Evolutionary conservation across 2,329 filamentous ascomycete species (phyloP).

Genomic region (Thermothelomyces thermophilus): DNA sequence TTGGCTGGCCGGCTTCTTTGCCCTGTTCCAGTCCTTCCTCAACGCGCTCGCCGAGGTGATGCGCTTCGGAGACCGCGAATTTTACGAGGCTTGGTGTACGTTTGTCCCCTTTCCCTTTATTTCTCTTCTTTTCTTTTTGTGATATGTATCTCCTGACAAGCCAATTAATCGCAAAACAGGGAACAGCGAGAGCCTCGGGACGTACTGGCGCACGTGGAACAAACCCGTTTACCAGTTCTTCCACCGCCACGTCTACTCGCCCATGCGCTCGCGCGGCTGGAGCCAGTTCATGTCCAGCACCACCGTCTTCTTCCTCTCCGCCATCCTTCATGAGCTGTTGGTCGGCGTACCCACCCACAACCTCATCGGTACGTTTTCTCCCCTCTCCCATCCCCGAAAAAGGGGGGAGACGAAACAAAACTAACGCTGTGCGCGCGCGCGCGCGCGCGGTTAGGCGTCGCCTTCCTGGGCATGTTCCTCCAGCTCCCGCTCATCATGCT

Average conservation of each 20-base stretch:
- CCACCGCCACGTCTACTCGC: constrained; percentile 87
- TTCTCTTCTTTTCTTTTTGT: background rate
- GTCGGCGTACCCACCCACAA: constrained; percentile 95
- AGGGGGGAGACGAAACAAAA: constrained; percentile 6
- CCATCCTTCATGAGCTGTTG: constrained; percentile 81
- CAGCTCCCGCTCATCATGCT: constrained; percentile 83
- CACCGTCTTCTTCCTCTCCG: constrained; percentile 82
- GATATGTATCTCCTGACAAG: too few species aligned
- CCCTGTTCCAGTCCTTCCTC: constrained; percentile 84
- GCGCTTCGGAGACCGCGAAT: constrained; percentile 84
- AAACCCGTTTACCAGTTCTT: constrained; percentile 97
- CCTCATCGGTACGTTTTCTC: constrained; percentile 60
- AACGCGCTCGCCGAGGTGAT: constrained; percentile 89
- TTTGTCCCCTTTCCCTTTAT: background rate
- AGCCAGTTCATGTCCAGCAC: constrained; percentile 63
- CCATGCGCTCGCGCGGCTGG: constrained; percentile 79
- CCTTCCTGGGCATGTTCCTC: constrained; percentile 88
- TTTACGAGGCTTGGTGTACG: constrained; percentile 90
- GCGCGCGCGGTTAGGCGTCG: constrained; percentile 64
- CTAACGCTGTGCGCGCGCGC: too few species aligned
- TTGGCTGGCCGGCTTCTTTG: constrained; percentile 97
- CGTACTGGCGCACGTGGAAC: constrained; percentile 96
- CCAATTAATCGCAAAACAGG: too few species aligned
- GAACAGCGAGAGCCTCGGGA: constrained; percentile 80
- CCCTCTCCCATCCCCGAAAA: background rate